phyloP scores from a whole-genome alignment of 306 rosid genomes.

The Glycine tomentella region DNA sequence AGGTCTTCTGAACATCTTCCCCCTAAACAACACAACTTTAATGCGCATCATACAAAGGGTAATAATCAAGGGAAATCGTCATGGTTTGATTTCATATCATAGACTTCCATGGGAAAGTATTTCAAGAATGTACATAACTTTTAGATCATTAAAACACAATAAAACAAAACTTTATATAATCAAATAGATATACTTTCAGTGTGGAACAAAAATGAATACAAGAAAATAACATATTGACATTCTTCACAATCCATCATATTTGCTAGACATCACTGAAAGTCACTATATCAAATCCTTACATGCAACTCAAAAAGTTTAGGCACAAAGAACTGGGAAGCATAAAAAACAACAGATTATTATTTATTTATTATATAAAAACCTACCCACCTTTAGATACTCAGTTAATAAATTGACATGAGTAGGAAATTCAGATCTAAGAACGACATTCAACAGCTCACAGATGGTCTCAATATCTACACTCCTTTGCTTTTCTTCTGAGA shows the following conservation, averaged over 20 bases:
- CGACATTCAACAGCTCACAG: constrained; percentile 63
- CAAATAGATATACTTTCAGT: not conserved
- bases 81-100: constrained; percentile 24
- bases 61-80: constrained; percentile 8
- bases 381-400: constrained; percentile 69
- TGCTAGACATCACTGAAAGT: constrained; percentile 31
- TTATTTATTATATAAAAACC: constrained; percentile 10
- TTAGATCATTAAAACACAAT: constrained; percentile 32
- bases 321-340: not conserved
- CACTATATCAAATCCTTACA: constrained; percentile 9
- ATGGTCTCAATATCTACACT: constrained; percentile 69
- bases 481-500: constrained; percentile 74
- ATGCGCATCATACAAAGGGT: constrained; percentile 12
- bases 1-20: constrained; percentile 25
- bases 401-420: constrained; percentile 57
- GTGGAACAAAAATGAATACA: constrained; percentile 27
- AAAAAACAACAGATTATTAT: not conserved
- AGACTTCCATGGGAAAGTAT: constrained; percentile 22
- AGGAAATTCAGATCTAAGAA: constrained; percentile 59
- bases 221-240: constrained; percentile 7
- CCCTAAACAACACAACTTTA: constrained; percentile 19
- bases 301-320: constrained; percentile 21
- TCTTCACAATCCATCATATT: no score
- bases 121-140: constrained; percentile 10
- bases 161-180: constrained; percentile 11